Conservation (phyloP, 1,284 basidiomycete genomes). For the Leccinum fallax region DNA sequence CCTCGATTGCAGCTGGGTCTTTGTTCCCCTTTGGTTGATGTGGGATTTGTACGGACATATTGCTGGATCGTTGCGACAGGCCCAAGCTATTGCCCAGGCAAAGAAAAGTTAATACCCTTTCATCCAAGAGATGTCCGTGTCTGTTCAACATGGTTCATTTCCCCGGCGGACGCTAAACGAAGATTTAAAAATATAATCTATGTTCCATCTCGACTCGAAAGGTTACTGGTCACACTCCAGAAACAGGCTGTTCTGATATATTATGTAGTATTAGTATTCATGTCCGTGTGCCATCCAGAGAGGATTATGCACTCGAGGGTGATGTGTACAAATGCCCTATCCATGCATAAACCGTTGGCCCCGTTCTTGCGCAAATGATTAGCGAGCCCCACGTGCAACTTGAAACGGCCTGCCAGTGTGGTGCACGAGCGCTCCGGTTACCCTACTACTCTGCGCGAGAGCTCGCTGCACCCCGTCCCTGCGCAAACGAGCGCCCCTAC, state of each 20-base stretch:
- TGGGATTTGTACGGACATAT: constrained; percentile 74
- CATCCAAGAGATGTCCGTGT: not conserved
- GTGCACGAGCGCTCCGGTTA: too few relatives aligned
- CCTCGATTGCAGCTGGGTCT: constrained; percentile 63
- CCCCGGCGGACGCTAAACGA: not conserved
- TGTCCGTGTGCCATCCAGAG: not conserved
- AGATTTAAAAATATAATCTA: not conserved
- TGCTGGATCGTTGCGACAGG: constrained; percentile 53
- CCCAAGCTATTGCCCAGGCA: constrained; percentile 39
- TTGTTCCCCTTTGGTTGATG: constrained; percentile 75
- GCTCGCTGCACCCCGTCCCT: too few relatives aligned
- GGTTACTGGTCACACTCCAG: not conserved
- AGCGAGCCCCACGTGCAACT: too few relatives aligned
- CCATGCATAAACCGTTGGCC: too few relatives aligned
- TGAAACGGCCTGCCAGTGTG: too few relatives aligned
- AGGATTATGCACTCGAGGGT: not conserved
- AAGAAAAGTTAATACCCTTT: constrained; percentile 38
- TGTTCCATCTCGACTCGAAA: not conserved
- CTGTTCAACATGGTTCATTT: not conserved
- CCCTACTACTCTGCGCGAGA: too few relatives aligned
- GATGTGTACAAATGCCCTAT: too few relatives aligned
- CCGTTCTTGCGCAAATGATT: too few relatives aligned
- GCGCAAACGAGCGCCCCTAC: too few relatives aligned
- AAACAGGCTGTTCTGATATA: not conserved
- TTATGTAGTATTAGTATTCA: not conserved